These are phyloP conservation scores for Scedosporium boydii DNA, from an alignment of 2,329 filamentous ascomycete species.

Conservation along the genomic window DNA sequence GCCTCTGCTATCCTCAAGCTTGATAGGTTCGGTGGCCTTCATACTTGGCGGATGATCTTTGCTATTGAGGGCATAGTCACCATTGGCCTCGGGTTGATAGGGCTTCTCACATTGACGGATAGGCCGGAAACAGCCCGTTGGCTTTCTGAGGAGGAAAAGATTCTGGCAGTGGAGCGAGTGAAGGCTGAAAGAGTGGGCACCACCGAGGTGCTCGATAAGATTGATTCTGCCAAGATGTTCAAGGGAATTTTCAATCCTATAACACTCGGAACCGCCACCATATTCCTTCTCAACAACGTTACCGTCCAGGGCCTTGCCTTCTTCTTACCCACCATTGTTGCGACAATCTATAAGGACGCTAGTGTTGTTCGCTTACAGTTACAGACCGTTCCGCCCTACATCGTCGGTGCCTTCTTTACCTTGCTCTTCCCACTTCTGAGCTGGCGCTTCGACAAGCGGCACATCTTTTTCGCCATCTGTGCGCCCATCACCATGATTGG, in stretches of 20 bases:
- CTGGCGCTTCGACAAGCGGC: conserved; percentile 50
- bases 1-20: conserved; percentile 55
- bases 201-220: conserved; percentile 51
- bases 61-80: conserved; percentile 57
- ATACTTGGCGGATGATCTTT: conserved; percentile 60
- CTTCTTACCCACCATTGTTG: conserved; percentile 56
- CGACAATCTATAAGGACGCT: conserved; percentile 19
- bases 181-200: conserved; percentile 55
- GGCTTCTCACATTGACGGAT: conserved; percentile 58
- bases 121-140: conserved; percentile 58
- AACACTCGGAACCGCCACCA: conserved; percentile 41
- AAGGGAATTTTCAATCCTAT: conserved; percentile 51
- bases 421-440: conserved; percentile 51
- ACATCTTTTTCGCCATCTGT: conserved; percentile 49
- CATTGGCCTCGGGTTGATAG: conserved; percentile 42
- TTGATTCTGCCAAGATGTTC: conserved; percentile 47
- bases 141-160: conserved; percentile 56
- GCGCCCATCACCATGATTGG: conserved; percentile 58
- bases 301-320: conserved; percentile 59
- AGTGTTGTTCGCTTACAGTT: conserved; percentile 54
- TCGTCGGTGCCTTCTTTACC: conserved; percentile 59
- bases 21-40: conserved; percentile 44
- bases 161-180: conserved; percentile 55
- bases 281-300: conserved; percentile 57
- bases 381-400: conserved; percentile 60